Evolutionary conservation across 345 rosid species (phyloP).

Genomic region (Eucalyptus globulus): DNA sequence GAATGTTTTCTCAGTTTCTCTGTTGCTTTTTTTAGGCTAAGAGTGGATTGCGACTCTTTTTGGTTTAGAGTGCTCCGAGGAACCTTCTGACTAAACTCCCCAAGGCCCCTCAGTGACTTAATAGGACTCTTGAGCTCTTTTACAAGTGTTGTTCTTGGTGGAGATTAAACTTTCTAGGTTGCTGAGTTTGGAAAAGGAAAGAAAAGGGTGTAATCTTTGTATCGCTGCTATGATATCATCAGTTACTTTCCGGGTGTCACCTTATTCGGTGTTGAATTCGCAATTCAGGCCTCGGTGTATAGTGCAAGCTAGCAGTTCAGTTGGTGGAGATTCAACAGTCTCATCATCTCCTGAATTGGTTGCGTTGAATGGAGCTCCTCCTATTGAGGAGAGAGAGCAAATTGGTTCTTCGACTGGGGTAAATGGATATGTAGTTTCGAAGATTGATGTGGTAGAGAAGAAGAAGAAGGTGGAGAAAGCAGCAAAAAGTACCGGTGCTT

Average conservation of each 20-base stretch:
- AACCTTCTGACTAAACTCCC: background rate
- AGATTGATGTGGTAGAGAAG: constrained; percentile 3
- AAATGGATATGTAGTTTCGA: constrained; percentile 7
- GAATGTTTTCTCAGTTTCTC: background rate
- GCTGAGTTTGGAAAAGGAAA: background rate
- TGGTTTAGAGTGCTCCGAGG: background rate
- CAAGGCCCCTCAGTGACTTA: background rate
- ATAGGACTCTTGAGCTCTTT: background rate
- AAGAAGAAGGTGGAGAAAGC: background rate
- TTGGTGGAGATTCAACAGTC: constrained; percentile 15
- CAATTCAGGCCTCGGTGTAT: constrained; percentile 11
- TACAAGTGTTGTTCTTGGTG: background rate
- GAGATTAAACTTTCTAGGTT: background rate
- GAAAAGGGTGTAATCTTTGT: background rate
- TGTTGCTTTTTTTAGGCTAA: background rate
- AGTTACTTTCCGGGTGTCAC: constrained; percentile 4
- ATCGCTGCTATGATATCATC: constrained; percentile 11
- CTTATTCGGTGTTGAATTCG: constrained; percentile 4
- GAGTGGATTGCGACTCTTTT: background rate
- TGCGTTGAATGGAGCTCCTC: constrained; percentile 24
- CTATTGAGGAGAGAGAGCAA: constrained; percentile 5
- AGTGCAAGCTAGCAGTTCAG: constrained; percentile 33
- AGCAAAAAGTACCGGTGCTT: background rate
- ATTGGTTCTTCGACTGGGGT: constrained; percentile 2
- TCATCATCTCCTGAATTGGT: constrained; percentile 12